A percentile compares a stretch with the other conserved stretches of the same genome.
Evolutionary conservation across 2,329 filamentous ascomycete species (phyloP).

Genomic region (Colletotrichum chlorophyti): DNA sequence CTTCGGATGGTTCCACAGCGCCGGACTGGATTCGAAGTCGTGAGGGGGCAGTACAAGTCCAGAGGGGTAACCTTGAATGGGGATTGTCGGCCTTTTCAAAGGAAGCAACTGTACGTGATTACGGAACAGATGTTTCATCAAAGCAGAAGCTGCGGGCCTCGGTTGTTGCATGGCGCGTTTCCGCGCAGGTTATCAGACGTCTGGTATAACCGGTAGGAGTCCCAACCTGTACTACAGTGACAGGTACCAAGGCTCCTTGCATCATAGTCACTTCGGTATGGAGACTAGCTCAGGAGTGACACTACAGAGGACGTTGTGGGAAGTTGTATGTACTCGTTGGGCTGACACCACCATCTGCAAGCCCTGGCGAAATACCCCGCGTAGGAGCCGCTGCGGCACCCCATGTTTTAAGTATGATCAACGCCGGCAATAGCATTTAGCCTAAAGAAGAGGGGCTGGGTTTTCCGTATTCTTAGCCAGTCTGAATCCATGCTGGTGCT

Average conservation of each 20-base stretch:
- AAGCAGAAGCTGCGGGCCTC: neutral
- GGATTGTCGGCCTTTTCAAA: neutral
- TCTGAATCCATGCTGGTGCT: neutral
- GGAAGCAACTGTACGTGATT: too few species aligned
- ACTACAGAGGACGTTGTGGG: neutral
- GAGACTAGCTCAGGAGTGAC: neutral
- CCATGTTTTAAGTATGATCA: constrained; percentile 5
- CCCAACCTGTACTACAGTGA: neutral
- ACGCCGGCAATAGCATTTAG: constrained; percentile 24
- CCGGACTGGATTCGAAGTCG: neutral
- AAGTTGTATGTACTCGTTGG: too few species aligned
- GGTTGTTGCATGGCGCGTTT: neutral
- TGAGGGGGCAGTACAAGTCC: neutral
- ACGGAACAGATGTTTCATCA: neutral
- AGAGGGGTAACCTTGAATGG: neutral
- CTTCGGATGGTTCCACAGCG: neutral
- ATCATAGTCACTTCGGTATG: neutral
- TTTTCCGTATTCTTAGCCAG: constrained; percentile 14
- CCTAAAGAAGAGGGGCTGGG: neutral
- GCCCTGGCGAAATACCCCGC: constrained; percentile 7
- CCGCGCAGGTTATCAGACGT: neutral
- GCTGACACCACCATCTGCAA: neutral
- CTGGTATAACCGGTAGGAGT: neutral
- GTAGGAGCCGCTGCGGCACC: neutral
- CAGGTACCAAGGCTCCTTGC: neutral